Evolutionary conservation across 108 stramenopile genomes (phyloP).

Genomic region (Cyclostephanos invisitatus): DNA sequence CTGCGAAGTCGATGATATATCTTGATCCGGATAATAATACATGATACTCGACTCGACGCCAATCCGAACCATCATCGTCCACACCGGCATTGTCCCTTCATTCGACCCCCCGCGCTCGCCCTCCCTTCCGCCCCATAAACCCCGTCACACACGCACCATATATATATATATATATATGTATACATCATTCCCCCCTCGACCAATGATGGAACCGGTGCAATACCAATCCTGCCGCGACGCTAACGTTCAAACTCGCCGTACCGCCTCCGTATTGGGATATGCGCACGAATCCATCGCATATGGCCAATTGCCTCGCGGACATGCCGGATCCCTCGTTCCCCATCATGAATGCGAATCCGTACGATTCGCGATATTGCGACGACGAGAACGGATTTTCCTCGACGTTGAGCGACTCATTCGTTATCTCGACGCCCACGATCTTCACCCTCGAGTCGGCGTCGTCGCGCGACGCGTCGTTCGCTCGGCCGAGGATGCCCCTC

Average conservation of each 20-base stretch:
- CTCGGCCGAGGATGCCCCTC: slow-evolving; percentile 27
- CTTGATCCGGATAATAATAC: too few relatives aligned
- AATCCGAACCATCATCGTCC: too few relatives aligned
- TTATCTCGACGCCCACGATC: slow-evolving; percentile 82
- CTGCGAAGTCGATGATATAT: too few relatives aligned
- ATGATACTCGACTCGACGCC: too few relatives aligned
- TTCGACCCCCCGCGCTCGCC: too few relatives aligned
- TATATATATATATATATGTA: too few relatives aligned
- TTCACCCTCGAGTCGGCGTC: slow-evolving; percentile 31
- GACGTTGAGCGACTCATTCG: slow-evolving; percentile 47
- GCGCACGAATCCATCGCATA: slow-evolving; percentile 69
- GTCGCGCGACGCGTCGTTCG: not conserved
- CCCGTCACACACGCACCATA: too few relatives aligned
- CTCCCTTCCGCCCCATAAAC: too few relatives aligned
- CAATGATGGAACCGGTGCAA: slow-evolving; percentile 52
- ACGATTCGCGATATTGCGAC: not conserved
- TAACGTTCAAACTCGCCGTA: slow-evolving; percentile 88
- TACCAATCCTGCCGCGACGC: slow-evolving; percentile 72
- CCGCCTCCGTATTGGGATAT: slow-evolving; percentile 86
- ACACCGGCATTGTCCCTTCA: too few relatives aligned
- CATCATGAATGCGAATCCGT: slow-evolving; percentile 71
- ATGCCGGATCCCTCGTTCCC: slow-evolving; percentile 88
- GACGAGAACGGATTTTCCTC: slow-evolving; percentile 30
- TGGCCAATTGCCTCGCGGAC: slow-evolving; percentile 63
- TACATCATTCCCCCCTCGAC: slow-evolving; percentile 4